A percentile compares a stretch with the other conserved stretches of the same genome.
Conservation (phyloP, 495 filamentous ascomycete species). For the Neohortaea acidophila region DNA sequence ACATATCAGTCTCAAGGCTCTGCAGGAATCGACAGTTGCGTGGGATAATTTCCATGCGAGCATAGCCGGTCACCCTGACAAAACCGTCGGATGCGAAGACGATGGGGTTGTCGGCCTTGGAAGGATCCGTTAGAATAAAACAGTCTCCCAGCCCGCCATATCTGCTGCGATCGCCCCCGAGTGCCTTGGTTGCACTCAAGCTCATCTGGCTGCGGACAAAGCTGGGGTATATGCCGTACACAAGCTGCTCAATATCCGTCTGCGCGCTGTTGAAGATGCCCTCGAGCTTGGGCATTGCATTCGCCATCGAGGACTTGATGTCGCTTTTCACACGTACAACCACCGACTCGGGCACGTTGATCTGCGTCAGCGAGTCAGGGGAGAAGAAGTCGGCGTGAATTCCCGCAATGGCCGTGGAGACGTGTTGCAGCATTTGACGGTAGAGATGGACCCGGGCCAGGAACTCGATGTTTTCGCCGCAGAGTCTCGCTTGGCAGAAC, state of each 20-base stretch:
- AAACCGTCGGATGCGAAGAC: slow-evolving; percentile 38
- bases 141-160: slow-evolving; percentile 32
- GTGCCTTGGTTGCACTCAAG: slow-evolving; percentile 27
- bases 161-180: slow-evolving; percentile 23
- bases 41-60: slow-evolving; percentile 32
- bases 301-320: slow-evolving; percentile 28
- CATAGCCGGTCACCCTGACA: slow-evolving; percentile 34
- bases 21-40: slow-evolving; percentile 40
- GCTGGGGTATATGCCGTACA: slow-evolving; percentile 35
- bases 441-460: slow-evolving; percentile 31
- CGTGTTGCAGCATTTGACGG: slow-evolving; percentile 26
- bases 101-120: slow-evolving; percentile 36
- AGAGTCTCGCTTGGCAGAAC: slow-evolving; percentile 31
- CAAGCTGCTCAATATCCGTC: slow-evolving; percentile 28
- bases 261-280: slow-evolving; percentile 33
- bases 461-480: slow-evolving; percentile 35
- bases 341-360: slow-evolving; percentile 26
- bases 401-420: slow-evolving; percentile 30
- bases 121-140: slow-evolving; percentile 32
- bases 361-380: slow-evolving; percentile 27
- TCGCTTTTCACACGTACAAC: slow-evolving; percentile 27
- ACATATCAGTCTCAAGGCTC: slow-evolving; percentile 31
- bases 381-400: slow-evolving; percentile 34
- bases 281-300: slow-evolving; percentile 31
- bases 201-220: slow-evolving; percentile 36